Base-by-base conservation (phyloP, 805 yeast species). In the Debaryomyces hansenii region DNA sequence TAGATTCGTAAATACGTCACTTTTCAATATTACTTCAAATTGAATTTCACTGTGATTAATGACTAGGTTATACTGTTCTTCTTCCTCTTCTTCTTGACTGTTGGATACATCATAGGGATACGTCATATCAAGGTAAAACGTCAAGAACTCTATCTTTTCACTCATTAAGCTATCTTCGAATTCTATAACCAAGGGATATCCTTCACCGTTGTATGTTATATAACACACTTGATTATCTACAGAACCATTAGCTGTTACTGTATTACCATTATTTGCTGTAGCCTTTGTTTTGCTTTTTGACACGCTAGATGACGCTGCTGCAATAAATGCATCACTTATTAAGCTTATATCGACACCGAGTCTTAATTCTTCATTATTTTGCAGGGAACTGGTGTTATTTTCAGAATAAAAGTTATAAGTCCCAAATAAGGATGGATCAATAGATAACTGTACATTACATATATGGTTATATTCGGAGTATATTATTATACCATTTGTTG, bases 81-180 rank as follows among this genome's bases (percentile, higher is more conserved):
- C 54, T 2, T 51, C 54, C 4, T 51, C 62, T 7, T 41, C 43
- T 11, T 50, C 58, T 2, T 54, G 51, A 37, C 55, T 52, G n/a
- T 51, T 59, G 16, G 45, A 52, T 16, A 49, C 46, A 41, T 60
- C 65, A 42, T 59, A 54, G 1, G 62, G 62, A 40, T 62, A 64
- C 12, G 50, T 51, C 12, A 60, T 40, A 24, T 70, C 76, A 24
- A 56, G 32, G 45, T 62, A 63, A 38, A 67, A 70, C 2, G 78
- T 72, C 4, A 60, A 53, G 48, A 73, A 73, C 52, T 73, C 77
- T 41, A 73, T 60, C 48, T 64, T 67, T 46, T 73, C 78, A 41
- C 66, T 67, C 51, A 73, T 67, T 28, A 66, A 52, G 31, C 56
- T 52, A 51, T 72, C 77, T 51, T 72, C 77, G 47, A 72, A 73